Base-by-base conservation (phyloP, 2,329 filamentous ascomycete species). In the Aureobasidium sp. region DNA sequence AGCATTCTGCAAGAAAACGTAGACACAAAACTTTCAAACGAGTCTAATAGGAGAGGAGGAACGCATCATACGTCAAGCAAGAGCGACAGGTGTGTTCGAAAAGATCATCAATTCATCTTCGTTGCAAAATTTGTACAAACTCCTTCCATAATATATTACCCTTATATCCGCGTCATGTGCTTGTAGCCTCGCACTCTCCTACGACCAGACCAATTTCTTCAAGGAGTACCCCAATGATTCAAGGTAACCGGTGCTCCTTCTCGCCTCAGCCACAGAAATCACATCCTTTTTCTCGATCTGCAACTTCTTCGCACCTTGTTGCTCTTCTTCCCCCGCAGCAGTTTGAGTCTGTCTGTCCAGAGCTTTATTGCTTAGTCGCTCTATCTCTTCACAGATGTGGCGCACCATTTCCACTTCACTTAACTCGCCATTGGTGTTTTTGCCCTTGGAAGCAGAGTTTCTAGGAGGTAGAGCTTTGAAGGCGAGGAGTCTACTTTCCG, bases 171-270 rank as follows among this genome's bases (percentile, higher is more conserved):
- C 12, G 17, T 17, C 36, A 29, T 41, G 8, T 53, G 3, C 51
- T 17, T 52, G 7, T 29, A 5, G 12, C 20, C n/a, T 7, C 32
- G 7, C 32, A 34, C 9, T 20, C 34, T 29, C 5, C 39, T 46
- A 84, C 3, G 82, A 80, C 94, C 94, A 97, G 13, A 99, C 91
- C 72, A 97, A 76, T 79, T 90, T 96, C 83, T 96, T 97, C 69
- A 97, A 81, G 63, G 88, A 89, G 78, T 97, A 91, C 1, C 91
- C 90, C 70, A 95, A 76, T 72, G 93, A 87, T 75, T 97, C 93
- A 58, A 97, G 74, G 68, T 95, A 80, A 0, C 91, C 90, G 0
- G 93, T 97, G 64, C 87, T 91, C 78, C 84, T 89, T 81, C 85
- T 93, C 62, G 94, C 94, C 70, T 97, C 91, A 1, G 85, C 85